Percentiles rank a stretch among this genome's conserved stretches.
These are phyloP conservation scores for Fusarium mundagurra DNA, from an alignment of 2,329 filamentous ascomycete species.

Conservation along the genomic window DNA sequence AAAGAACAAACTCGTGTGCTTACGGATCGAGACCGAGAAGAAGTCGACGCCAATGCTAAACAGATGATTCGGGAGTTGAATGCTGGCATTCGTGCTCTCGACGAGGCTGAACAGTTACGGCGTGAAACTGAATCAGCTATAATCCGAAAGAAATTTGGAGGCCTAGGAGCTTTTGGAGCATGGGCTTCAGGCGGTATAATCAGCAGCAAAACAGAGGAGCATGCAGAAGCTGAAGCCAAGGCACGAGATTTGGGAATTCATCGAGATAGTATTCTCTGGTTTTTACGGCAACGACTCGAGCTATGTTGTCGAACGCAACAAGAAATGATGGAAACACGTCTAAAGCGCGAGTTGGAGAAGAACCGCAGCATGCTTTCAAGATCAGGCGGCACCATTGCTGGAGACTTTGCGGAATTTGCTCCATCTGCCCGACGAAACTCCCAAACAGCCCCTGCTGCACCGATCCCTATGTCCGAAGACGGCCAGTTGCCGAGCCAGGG, in stretches of 20 bases:
- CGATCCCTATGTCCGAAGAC: conserved; percentile 37
- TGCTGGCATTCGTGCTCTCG: conserved; percentile 79
- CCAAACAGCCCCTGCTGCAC: conserved; percentile 21
- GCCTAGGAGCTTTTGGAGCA: conserved; percentile 70
- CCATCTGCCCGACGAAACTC: conserved; percentile 36
- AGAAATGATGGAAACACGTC: conserved; percentile 90
- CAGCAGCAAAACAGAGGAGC: conserved; percentile 67
- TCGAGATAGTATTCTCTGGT: conserved; percentile 86
- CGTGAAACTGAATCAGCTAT: conserved; percentile 78
- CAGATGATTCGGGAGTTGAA: conserved; percentile 86
- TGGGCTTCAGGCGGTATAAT: conserved; percentile 71
- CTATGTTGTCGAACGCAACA: conserved; percentile 81
- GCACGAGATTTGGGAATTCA: conserved; percentile 74
- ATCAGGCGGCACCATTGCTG: conserved; percentile 51
- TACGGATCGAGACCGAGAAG: conserved; percentile 83
- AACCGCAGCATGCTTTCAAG: conserved; percentile 87
- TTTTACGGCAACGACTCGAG: conserved; percentile 78
- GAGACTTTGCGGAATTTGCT: conserved; percentile 48
- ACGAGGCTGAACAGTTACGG: conserved; percentile 83
- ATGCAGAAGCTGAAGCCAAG: conserved; percentile 75
- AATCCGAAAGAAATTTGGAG: conserved; percentile 74
- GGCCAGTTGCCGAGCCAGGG: conserved; percentile 53
- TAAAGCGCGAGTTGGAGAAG: conserved; percentile 88
- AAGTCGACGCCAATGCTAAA: conserved; percentile 89
- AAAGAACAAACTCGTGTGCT: conserved; percentile 65